These are phyloP conservation scores for Panaeolus papilionaceus DNA, from an alignment of 768 basidiomycete genomes.

Conservation along the genomic window DNA sequence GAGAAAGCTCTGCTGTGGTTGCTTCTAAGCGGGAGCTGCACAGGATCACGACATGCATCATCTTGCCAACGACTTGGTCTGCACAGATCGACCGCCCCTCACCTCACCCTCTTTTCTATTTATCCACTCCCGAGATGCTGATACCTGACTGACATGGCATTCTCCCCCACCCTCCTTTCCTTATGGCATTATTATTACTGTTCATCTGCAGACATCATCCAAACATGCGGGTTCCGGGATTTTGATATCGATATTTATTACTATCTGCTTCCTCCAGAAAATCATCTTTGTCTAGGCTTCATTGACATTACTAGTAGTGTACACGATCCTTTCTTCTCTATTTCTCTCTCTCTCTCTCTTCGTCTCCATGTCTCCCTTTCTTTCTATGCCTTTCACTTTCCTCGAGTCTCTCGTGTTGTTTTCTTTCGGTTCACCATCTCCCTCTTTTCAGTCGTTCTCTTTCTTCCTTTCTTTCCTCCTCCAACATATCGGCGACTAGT, in stretches of 20 bases:
- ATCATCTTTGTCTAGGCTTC: neutral
- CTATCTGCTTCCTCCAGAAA: conserved; percentile 9
- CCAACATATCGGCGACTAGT: neutral
- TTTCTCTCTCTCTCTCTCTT: neutral
- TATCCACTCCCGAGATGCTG: neutral
- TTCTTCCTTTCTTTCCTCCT: neutral
- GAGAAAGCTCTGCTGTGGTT: conserved; percentile 12
- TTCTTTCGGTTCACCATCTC: neutral
- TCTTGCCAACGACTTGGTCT: no score
- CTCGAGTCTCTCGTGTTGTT: neutral
- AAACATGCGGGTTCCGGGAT: neutral
- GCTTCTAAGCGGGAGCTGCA: neutral
- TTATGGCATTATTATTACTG: neutral
- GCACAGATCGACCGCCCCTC: no score
- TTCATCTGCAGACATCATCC: neutral
- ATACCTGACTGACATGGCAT: neutral
- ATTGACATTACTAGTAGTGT: conserved; percentile 10
- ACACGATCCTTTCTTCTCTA: neutral
- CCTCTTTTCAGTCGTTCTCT: neutral
- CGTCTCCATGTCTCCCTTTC: neutral
- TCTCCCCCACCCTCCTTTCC: neutral
- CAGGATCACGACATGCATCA: no score
- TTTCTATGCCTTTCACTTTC: neutral
- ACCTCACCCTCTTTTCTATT: neutral
- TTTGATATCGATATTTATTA: conserved; percentile 7